Evolutionary conservation across 176 grass and related monocot genomes (phyloP).

Genomic region (Oryza longistaminata): DNA sequence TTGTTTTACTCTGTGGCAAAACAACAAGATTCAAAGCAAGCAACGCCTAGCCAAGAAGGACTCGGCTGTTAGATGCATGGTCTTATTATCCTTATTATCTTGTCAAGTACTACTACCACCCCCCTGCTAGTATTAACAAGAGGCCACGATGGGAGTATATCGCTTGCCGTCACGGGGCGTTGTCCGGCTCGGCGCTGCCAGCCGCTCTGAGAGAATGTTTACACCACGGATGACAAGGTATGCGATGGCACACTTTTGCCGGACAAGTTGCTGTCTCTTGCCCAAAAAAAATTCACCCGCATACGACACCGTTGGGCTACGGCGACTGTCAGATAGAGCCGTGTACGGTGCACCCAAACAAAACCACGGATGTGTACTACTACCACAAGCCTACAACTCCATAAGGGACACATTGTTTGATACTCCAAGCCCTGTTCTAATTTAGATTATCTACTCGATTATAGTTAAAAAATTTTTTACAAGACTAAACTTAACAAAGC

Average conservation of each 20-base stretch:
- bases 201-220: slow-evolving; percentile 40
- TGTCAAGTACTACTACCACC: not conserved
- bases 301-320: not conserved
- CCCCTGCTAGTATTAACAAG: not conserved
- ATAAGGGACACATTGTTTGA: no score
- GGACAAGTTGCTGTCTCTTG: slow-evolving; percentile 3
- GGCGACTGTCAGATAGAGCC: not conserved
- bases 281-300: not conserved
- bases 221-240: not conserved
- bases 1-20: not conserved
- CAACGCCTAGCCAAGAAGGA: not conserved
- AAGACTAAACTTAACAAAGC: no score
- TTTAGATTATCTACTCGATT: no score
- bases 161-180: slow-evolving; percentile 4
- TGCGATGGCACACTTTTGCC: not conserved
- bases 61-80: not conserved
- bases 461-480: no score
- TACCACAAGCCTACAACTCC: no score
- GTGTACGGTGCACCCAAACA: not conserved
- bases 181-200: slow-evolving; percentile 8
- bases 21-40: not conserved
- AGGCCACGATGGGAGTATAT: not conserved
- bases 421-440: no score
- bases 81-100: not conserved
- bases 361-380: not conserved